Base-by-base conservation (phyloP, 2,329 filamentous ascomycete genomes). In the Neocucurbitaria cava region DNA sequence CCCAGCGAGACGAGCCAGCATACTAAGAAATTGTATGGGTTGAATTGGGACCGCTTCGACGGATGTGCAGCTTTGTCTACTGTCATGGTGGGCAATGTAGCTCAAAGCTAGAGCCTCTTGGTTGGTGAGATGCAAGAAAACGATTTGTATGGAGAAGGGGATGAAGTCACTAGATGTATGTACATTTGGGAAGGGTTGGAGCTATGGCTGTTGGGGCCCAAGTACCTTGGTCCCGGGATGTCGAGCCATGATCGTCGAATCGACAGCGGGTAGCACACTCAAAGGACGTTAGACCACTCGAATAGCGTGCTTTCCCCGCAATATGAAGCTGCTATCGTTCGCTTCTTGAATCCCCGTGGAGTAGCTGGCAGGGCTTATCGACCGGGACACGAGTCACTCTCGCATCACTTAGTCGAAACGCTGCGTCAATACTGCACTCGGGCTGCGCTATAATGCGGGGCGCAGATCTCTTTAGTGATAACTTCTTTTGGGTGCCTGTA, bases 21-120 rank as follows among this genome's bases (percentile, higher is more conserved):
- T 35, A 64, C 50, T n/a, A 59, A 30, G 44, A 65, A 64, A 38
- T 64, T 64, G 49, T 61, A 61, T 43, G 52, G 52, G 46, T 64
- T 62, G 56, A 60, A 64, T 38, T 62, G 58, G 26, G 30, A 52
- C 33, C 50, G 56, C 21, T 58, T 55, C 5, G 56, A 54, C 15
- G 46, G 26, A 33, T 40, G 33, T 48, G 52, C 52, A 18, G 11
- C 35, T 9, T 30, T 21, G 13, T 48, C 41, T 18, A 23, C 35
- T 17, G 36, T 52, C 43, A 52, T 46, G 15, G 3, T 43, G 40
- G 39, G 39, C 28, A 40, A 40, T 10, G 18, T 10, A 21, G 36
- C 18, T 40, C 10, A 7, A 2, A 11, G 36, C 15, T 6, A 35
- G 13, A n/a, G n/a, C n/a, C 13, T n/a, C 15, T 35, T 10, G 31